Percentiles rank a stretch among this genome's conserved stretches.
Evolutionary conservation across 441 rosid species (phyloP).

Genomic region (Geranium incanum): DNA sequence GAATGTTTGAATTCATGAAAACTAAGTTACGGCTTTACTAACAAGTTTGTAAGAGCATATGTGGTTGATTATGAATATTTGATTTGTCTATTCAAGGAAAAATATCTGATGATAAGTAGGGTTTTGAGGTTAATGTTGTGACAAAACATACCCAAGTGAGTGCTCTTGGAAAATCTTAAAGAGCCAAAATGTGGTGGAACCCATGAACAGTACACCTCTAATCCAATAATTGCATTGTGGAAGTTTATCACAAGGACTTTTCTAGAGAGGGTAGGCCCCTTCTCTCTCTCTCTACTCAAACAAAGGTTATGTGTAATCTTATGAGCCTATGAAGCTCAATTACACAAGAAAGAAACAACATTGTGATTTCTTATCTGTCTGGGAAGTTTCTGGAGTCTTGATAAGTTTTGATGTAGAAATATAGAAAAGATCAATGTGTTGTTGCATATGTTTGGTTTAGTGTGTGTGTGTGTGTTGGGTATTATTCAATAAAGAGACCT

Average conservation of each 20-base stretch:
- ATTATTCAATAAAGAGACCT: background rate
- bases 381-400: background rate
- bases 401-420: no score
- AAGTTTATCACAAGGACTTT: constrained; percentile 1
- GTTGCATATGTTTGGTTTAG: background rate
- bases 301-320: background rate
- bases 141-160: background rate
- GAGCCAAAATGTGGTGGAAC: background rate
- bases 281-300: background rate
- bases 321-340: background rate
- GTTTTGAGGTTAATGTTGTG: no score
- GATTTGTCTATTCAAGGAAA: background rate
- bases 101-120: background rate
- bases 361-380: background rate
- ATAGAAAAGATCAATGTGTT: background rate
- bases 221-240: background rate
- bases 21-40: background rate
- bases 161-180: background rate
- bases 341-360: background rate
- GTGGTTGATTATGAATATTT: background rate
- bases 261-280: background rate
- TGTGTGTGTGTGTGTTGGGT: no score
- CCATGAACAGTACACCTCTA: background rate
- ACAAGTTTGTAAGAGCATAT: background rate
- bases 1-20: no score